These are phyloP conservation scores for Talaromyces sp. DNA, from an alignment of 2,329 filamentous ascomycete species.

Conservation along the genomic window DNA sequence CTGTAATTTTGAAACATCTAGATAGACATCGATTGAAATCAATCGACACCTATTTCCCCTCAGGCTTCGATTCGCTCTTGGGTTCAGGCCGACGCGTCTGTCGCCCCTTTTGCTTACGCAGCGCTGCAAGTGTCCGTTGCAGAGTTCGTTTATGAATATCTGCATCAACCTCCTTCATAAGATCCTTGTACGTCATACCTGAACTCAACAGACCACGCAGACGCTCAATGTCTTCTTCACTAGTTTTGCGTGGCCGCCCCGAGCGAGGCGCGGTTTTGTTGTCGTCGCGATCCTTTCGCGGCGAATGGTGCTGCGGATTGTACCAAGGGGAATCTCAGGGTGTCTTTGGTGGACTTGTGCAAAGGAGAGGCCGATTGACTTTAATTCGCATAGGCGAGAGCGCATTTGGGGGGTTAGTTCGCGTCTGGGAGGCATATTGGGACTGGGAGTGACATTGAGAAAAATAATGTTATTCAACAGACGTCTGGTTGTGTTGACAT, in stretches of 20 bases:
- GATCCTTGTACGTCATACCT: not conserved
- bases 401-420: not conserved
- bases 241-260: not conserved
- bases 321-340: not conserved
- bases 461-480: not conserved
- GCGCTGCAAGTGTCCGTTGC: too few relatives aligned
- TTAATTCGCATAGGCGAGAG: not conserved
- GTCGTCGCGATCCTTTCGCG: not conserved
- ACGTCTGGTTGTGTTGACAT: too few relatives aligned
- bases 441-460: too few relatives aligned
- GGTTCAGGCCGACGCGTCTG: too few relatives aligned
- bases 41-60: not conserved
- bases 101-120: not conserved
- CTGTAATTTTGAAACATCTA: not conserved
- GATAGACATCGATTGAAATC: too few relatives aligned
- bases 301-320: not conserved
- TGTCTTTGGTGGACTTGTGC: not conserved
- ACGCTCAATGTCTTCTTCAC: not conserved
- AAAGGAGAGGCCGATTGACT: not conserved
- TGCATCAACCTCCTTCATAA: not conserved
- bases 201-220: not conserved
- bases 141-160: not conserved
- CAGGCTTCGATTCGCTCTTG: not conserved
- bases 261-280: not conserved
- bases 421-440: not conserved